Evolutionary conservation across 345 rosid species (phyloP).

Genomic region (Hypericum androsaemum): DNA sequence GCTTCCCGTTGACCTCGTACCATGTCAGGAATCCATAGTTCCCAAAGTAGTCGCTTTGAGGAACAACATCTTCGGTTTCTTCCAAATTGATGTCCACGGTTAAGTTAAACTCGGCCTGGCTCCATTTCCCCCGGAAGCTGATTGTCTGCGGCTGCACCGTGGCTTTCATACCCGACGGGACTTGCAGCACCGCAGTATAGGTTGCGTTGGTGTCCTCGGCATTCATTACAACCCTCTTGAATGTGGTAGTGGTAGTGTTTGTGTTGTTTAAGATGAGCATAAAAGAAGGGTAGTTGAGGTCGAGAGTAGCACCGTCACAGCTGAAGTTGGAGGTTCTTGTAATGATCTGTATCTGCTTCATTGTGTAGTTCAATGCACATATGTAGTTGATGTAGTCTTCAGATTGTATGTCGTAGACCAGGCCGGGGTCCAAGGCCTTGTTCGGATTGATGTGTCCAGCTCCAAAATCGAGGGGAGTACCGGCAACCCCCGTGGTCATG

Average conservation of each 20-base stretch:
- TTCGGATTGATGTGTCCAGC: slow-evolving; percentile 37
- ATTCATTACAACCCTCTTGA: slow-evolving; percentile 34
- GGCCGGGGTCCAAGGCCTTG: slow-evolving; percentile 36
- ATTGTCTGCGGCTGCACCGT: slow-evolving; percentile 21
- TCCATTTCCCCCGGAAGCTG: slow-evolving; percentile 18
- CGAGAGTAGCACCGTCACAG: slow-evolving; percentile 19
- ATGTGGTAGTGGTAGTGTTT: slow-evolving; percentile 24
- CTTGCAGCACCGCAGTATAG: slow-evolving; percentile 18
- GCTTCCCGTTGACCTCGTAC: slow-evolving; percentile 33
- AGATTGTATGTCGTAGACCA: slow-evolving; percentile 30
- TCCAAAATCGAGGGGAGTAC: slow-evolving; percentile 41
- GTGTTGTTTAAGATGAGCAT: slow-evolving; percentile 36
- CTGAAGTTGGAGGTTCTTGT: slow-evolving; percentile 21
- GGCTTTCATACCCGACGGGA: slow-evolving; percentile 28
- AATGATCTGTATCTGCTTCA: slow-evolving; percentile 23
- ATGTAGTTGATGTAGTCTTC: slow-evolving; percentile 27
- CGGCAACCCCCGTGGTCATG: slow-evolving; percentile 21
- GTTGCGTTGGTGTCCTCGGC: slow-evolving; percentile 19
- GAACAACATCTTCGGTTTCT: slow-evolving; percentile 1
- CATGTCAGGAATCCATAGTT: slow-evolving; percentile 38
- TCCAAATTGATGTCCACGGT: slow-evolving; percentile 25
- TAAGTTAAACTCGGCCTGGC: slow-evolving; percentile 29
- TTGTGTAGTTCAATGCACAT: slow-evolving; percentile 31
- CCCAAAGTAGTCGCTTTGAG: slow-evolving; percentile 29
- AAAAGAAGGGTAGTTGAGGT: slow-evolving; percentile 49